Percentiles rank a stretch among this genome's conserved stretches.
Conservation (phyloP, 306 rosid genomes). For the Mimosa bimucronata region DNA sequence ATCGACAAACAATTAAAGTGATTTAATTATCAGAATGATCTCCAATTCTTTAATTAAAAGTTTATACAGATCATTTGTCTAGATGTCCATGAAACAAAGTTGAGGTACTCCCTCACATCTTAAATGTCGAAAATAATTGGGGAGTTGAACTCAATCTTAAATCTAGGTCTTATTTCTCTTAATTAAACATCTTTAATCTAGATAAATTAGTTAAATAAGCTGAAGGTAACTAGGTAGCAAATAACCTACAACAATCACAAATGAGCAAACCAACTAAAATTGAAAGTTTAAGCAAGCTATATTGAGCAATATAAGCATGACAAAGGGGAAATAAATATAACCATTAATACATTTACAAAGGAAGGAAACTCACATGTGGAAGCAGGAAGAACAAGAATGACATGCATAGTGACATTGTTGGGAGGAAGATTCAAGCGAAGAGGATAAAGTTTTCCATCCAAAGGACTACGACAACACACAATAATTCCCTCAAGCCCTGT, state of each 20-base stretch:
- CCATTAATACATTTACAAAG: background rate
- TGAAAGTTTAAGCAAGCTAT: background rate
- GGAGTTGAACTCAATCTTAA: too few relatives aligned
- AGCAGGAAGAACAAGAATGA: slow-evolving; percentile 62
- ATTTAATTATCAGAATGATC: background rate
- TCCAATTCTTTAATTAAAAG: background rate
- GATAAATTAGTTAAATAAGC: too few relatives aligned
- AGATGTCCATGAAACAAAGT: background rate
- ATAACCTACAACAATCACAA: background rate
- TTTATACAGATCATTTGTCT: background rate
- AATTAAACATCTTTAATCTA: too few relatives aligned
- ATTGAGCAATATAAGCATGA: background rate
- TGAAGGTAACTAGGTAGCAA: background rate
- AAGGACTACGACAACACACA: slow-evolving; percentile 76
- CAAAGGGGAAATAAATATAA: background rate
- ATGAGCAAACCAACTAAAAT: background rate
- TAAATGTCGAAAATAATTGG: too few relatives aligned
- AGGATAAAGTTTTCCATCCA: slow-evolving; percentile 77
- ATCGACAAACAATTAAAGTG: background rate
- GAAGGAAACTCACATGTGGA: slow-evolving; percentile 60
- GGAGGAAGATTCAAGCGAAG: slow-evolving; percentile 98
- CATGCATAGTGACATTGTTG: slow-evolving; percentile 74
- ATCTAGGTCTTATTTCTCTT: too few relatives aligned
- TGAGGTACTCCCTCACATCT: too few relatives aligned
- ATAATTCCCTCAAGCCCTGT: slow-evolving; percentile 73